Percentiles rank a stretch among this genome's conserved stretches.
phyloP scores from a whole-genome alignment of 2,329 filamentous ascomycete genomes.

The Leptosphaerulina australis region DNA sequence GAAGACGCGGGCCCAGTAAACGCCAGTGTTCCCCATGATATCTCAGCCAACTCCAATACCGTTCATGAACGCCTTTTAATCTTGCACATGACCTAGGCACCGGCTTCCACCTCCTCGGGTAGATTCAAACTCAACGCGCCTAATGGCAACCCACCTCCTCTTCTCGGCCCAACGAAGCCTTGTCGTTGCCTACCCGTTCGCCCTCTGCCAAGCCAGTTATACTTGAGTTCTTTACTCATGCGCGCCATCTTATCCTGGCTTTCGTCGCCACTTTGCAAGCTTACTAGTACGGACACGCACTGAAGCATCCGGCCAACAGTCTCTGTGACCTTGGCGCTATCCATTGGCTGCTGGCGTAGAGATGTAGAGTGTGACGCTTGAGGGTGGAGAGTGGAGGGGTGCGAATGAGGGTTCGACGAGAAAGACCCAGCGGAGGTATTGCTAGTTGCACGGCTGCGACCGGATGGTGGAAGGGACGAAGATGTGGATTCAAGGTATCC shows the following conservation, averaged over 20 bases:
- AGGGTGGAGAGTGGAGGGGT: slow-evolving; percentile 26
- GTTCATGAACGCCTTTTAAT: no score
- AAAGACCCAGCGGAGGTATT: slow-evolving; percentile 70
- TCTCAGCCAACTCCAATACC: no score
- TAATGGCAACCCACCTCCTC: slow-evolving; percentile 19
- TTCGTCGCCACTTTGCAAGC: slow-evolving; percentile 73
- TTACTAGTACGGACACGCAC: slow-evolving; percentile 88
- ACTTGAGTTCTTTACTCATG: slow-evolving; percentile 84
- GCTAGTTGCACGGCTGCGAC: slow-evolving; percentile 78
- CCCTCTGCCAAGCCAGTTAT: slow-evolving; percentile 94
- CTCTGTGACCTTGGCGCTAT: slow-evolving; percentile 81
- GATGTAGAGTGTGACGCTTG: slow-evolving; percentile 33
- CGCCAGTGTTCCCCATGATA: no score
- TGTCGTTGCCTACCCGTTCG: slow-evolving; percentile 86
- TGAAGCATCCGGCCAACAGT: slow-evolving; percentile 95
- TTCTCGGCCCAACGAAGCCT: slow-evolving; percentile 75
- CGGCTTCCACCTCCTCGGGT: slow-evolving; percentile 10
- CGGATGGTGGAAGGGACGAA: slow-evolving; percentile 55
- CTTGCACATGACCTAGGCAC: no score
- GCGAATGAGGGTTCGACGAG: slow-evolving; percentile 45
- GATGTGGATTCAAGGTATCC: slow-evolving; percentile 75
- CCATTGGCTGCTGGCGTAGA: slow-evolving; percentile 45
- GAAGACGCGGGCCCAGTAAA: no score
- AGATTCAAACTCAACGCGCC: slow-evolving; percentile 7
- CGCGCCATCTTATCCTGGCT: slow-evolving; percentile 80